Evolutionary conservation across 225 moss, liverwort and hornwort genomes (phyloP).

Genomic region (Sphagnum contortum): DNA sequence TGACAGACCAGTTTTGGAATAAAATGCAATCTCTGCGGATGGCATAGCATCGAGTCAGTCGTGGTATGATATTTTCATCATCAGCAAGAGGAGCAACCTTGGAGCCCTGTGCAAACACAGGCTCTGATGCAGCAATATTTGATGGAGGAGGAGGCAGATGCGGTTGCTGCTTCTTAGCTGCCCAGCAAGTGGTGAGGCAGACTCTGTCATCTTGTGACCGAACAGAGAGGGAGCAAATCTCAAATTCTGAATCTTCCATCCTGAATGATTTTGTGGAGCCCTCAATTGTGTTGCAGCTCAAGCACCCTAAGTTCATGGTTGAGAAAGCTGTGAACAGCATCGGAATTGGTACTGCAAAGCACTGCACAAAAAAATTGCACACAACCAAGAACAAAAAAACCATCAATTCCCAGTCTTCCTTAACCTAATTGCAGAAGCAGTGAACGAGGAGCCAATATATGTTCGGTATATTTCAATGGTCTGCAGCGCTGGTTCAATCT

Average conservation of each 20-base stretch:
- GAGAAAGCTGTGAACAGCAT: background rate
- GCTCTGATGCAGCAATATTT: conserved; percentile 8
- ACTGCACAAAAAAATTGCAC: too few relatives aligned
- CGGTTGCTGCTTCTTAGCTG: too few relatives aligned
- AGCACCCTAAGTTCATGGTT: conserved; percentile 38
- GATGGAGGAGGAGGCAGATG: too few relatives aligned
- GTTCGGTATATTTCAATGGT: too few relatives aligned
- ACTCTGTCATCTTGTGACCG: conserved; percentile 30
- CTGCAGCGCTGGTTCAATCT: too few relatives aligned
- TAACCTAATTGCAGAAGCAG: too few relatives aligned
- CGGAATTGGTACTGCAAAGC: too few relatives aligned
- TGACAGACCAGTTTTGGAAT: conserved; percentile 73
- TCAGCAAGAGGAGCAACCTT: conserved; percentile 41
- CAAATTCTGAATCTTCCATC: conserved; percentile 23
- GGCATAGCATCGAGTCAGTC: conserved; percentile 81
- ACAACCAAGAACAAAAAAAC: too few relatives aligned
- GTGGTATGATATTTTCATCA: conserved; percentile 46
- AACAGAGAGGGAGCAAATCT: conserved; percentile 24
- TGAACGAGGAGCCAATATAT: too few relatives aligned
- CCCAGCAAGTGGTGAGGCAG: conserved; percentile 31
- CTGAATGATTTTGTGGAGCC: conserved; percentile 38
- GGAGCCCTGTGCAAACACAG: conserved; percentile 10
- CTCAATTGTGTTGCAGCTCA: conserved; percentile 41
- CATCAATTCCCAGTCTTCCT: too few relatives aligned
- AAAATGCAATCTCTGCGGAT: conserved; percentile 76